These are phyloP conservation scores for Leccinum subgranulosum DNA, from an alignment of 768 basidiomycete species.

Conservation along the genomic window DNA sequence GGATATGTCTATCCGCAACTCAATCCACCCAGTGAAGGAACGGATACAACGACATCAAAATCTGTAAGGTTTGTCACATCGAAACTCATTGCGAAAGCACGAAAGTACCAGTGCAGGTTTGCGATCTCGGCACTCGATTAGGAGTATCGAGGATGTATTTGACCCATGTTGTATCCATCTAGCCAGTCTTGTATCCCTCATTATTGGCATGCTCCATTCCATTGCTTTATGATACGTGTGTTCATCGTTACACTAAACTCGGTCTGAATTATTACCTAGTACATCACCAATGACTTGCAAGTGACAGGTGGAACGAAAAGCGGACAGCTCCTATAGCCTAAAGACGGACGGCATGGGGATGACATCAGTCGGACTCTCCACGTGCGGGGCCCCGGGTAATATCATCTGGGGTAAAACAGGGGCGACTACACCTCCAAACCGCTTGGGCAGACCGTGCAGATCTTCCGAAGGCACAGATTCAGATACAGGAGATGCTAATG, in stretches of 20 bases:
- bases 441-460: neutral
- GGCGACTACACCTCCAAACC: constrained; percentile 1
- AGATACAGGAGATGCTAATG: constrained; percentile 6
- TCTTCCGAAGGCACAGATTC: neutral
- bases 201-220: no score
- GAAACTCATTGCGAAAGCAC: constrained; percentile 63
- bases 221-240: no score
- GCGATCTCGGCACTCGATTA: constrained; percentile 96
- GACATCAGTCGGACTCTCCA: constrained; percentile 34
- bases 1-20: no score
- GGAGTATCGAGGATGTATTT: constrained; percentile 42
- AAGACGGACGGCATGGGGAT: constrained; percentile 14
- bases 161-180: no score
- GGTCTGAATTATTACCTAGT: neutral
- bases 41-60: no score
- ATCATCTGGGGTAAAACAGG: constrained; percentile 18
- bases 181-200: no score
- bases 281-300: no score
- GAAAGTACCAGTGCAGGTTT: constrained; percentile 83
- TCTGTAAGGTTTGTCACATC: constrained; percentile 18
- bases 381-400: constrained; percentile 16
- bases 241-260: neutral
- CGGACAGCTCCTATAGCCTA: neutral
- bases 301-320: no score
- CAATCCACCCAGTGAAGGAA: no score